Conservation (phyloP, 2,329 filamentous ascomycete species). For the Trichophyton mentagrophytes region DNA sequence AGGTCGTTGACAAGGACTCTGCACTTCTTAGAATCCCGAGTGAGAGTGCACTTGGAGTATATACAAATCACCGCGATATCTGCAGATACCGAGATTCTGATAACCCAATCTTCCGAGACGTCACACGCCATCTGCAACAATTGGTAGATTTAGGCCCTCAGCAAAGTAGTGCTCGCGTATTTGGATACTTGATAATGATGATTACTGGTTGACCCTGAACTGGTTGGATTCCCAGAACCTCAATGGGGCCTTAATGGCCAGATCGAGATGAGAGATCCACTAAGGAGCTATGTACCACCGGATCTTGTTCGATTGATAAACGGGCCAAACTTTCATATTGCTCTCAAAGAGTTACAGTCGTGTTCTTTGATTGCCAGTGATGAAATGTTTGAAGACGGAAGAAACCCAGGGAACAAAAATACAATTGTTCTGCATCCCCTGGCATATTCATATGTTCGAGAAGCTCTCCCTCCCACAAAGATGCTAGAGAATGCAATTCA, state of each 20-base stretch:
- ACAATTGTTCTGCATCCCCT: conserved; percentile 6
- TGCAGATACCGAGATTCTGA: neutral
- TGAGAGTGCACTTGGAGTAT: neutral
- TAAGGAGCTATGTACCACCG: neutral
- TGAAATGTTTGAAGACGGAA: neutral
- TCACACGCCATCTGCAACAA: neutral
- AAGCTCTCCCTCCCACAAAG: neutral
- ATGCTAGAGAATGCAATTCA: conserved; percentile 1
- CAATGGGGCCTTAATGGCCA: conserved; percentile 1
- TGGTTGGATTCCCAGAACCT: conserved; percentile 1
- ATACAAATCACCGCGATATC: conserved; percentile 5
- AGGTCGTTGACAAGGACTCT: conserved; percentile 5
- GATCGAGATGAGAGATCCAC: neutral
- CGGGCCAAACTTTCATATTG: conserved; percentile 1
- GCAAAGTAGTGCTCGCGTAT: neutral
- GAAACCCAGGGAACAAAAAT: neutral
- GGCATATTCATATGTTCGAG: conserved; percentile 5
- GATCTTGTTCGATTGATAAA: conserved; percentile 4
- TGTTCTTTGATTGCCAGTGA: conserved; percentile 4
- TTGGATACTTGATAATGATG: conserved; percentile 5
- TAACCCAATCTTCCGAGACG: neutral
- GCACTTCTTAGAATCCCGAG: conserved; percentile 3
- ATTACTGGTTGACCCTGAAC: conserved; percentile 1
- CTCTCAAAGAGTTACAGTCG: neutral
- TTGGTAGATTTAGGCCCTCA: neutral